Evolutionary conservation across 1,284 basidiomycete genomes (phyloP), one percentile per base, ranked within the genome.

Genomic region (Ustilago loliicola): DNA sequence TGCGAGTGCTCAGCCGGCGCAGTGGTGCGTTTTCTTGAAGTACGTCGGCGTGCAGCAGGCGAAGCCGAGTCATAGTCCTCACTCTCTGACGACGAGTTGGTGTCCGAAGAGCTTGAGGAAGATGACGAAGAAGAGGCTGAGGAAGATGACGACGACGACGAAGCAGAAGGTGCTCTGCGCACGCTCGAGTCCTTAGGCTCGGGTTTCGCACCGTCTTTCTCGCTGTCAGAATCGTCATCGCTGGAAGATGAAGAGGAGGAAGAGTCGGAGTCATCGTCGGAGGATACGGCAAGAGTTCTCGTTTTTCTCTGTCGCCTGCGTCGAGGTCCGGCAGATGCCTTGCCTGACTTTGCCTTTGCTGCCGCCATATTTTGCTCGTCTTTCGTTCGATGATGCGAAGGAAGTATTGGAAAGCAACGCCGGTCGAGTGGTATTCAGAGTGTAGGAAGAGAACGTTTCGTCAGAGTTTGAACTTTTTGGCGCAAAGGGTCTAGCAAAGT

Each of bases 281-380:
- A 73, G 30, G 70, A 73, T 3, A 67, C 67, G 17, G 71, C 67
- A 17, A 72, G 62, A 4, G 76, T 78, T 32, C 76, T 59, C 7
- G 76, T 66, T 58, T 78, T 78, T 13, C 76, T 61, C 34, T 73
- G 71, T 9, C 76, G 60, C 55, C 58, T 67, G 13, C 71, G 61
- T 25, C 65, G 56, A 30, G 63, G 67, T 8, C 54, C 58, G 1
- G 61, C 57, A 11, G 66, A 30, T 4, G 61, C 60, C 10, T 30
- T 60, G 17, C 57, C 60, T n/a, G 60, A 27, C 29, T 50, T 62
- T 23, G 61, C 19, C n/a, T 66, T 70, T 19, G 54, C 61, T 54
- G 58, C 50, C 5, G 56, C 66, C 71, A 73, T 73, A 5, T 40
- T 38, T 27, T 8, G 23, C 8, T 5, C 34, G 47, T 27, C 11